Conservation (phyloP, 2,329 filamentous ascomycete species). For the Aureobasidium lini region DNA sequence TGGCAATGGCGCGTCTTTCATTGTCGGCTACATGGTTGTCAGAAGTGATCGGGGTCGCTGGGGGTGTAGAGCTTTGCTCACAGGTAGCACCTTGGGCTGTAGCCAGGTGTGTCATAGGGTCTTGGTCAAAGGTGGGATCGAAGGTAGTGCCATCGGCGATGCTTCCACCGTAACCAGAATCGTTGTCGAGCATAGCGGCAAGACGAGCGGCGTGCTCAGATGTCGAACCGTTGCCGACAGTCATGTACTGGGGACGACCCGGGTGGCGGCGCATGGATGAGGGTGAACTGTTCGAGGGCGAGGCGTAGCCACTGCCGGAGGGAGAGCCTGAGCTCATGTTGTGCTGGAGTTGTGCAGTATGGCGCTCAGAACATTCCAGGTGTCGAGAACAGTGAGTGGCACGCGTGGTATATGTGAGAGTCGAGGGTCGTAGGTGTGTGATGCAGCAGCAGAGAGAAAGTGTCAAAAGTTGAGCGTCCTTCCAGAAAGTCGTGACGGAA, state of each 20-base stretch:
- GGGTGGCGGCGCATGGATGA: slow-evolving; percentile 21
- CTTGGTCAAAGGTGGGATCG: slow-evolving; percentile 29
- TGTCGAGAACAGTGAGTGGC: background rate
- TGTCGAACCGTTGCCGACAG: slow-evolving; percentile 72
- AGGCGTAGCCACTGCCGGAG: slow-evolving; percentile 23
- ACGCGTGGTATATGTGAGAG: background rate
- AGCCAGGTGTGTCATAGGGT: background rate
- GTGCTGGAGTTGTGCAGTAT: slow-evolving; percentile 7
- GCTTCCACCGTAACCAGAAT: slow-evolving; percentile 89
- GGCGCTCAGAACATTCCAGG: slow-evolving; percentile 4
- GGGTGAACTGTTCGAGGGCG: slow-evolving; percentile 19
- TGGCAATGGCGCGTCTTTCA: slow-evolving; percentile 62
- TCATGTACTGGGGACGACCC: slow-evolving; percentile 65
- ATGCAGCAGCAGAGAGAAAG: background rate
- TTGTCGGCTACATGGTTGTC: slow-evolving; percentile 42
- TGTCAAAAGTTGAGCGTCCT: background rate
- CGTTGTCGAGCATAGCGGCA: slow-evolving; percentile 72
- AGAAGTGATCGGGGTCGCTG: slow-evolving; percentile 4
- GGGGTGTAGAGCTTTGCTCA: background rate
- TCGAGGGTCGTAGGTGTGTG: background rate
- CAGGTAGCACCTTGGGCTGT: slow-evolving; percentile 1
- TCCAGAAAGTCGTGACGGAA: background rate
- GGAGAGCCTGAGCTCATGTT: slow-evolving; percentile 29
- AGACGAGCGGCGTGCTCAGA: slow-evolving; percentile 75
- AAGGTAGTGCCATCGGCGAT: slow-evolving; percentile 58